Base-by-base conservation (phyloP, 208 protist genomes). In the Eutreptiella sp. region DNA sequence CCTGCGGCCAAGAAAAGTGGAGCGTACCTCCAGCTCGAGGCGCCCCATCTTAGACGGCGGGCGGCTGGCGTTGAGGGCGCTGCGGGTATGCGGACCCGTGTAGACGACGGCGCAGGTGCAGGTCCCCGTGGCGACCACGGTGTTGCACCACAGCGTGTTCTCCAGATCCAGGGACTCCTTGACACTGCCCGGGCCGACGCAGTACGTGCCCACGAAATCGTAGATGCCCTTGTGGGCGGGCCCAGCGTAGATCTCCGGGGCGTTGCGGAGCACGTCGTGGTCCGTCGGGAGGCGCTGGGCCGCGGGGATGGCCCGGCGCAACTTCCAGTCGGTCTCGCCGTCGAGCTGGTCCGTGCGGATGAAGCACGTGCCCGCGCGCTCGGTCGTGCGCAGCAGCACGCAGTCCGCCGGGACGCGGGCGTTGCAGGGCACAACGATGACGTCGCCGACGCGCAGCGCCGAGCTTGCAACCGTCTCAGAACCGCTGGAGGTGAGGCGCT, bases 261-360 rank as follows among this genome's bases (percentile, higher is more conserved):
- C 63, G 26, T 9, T 9, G 11, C 24, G 19, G n/a, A 74, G 34
- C 26, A 68, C 34, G 24, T 57, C 53, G 21, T 81, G 58, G 2
- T 14, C 41, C n/a, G n/a, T n/a, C 0, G 26, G 23, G 4, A 82
- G 53, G 26, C 65, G 62, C 61, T 87, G 81, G 27, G 43, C 72
- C 11, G 59, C 41, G 4, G 38, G n/a, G 2, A 84, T 53, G 0
- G 81, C 71, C 38, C 66, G 35, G 53, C 89, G 61, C 4, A 95
- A 63, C 70, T 99, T 99, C 94, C 94, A 99, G 73, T 99, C 95
- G 2, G 94, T 98, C 68, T 99, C 96, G 21, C 97, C 96, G 70
- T 99, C 96, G 0, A 99, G 77, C 73, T 99, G 94, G 67, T 98
- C 95, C 0, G 96, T 98, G 57, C 94, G 85, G 23, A 99, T 84